Evolutionary conservation across 208 protist genomes (phyloP).

Genomic region (Entamoeba dispar): DNA sequence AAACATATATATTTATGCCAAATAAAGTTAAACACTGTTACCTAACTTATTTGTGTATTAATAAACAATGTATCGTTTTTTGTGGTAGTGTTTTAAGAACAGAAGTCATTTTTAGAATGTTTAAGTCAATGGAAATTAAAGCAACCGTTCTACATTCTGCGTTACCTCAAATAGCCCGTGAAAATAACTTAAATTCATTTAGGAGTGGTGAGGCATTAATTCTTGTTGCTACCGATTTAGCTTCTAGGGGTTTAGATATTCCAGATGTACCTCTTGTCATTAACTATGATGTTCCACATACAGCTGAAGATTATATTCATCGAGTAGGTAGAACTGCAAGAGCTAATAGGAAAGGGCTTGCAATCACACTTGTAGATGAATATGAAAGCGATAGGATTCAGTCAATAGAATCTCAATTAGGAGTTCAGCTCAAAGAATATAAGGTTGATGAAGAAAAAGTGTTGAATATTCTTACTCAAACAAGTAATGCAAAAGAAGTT

Average conservation of each 20-base stretch:
- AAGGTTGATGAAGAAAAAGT: background rate
- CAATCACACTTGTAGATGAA: background rate
- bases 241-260: conserved; percentile 82
- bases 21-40: background rate
- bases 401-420: background rate
- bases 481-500: background rate
- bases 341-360: background rate
- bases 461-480: background rate
- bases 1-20: background rate
- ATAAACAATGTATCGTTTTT: background rate
- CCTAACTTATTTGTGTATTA: background rate
- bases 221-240: conserved; percentile 86
- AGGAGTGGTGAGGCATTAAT: conserved; percentile 47
- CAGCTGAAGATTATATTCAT: background rate
- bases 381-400: background rate
- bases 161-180: background rate
- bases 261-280: conserved; percentile 79
- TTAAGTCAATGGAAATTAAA: background rate
- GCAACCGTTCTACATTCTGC: background rate
- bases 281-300: conserved; percentile 76
- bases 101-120: background rate
- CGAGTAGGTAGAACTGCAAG: conserved; percentile 22
- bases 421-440: background rate
- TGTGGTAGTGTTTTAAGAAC: background rate
- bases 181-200: background rate